These are phyloP conservation scores for Pilasporangium apinafurcum DNA, from an alignment of 352 stramenopile species.

Conservation along the genomic window DNA sequence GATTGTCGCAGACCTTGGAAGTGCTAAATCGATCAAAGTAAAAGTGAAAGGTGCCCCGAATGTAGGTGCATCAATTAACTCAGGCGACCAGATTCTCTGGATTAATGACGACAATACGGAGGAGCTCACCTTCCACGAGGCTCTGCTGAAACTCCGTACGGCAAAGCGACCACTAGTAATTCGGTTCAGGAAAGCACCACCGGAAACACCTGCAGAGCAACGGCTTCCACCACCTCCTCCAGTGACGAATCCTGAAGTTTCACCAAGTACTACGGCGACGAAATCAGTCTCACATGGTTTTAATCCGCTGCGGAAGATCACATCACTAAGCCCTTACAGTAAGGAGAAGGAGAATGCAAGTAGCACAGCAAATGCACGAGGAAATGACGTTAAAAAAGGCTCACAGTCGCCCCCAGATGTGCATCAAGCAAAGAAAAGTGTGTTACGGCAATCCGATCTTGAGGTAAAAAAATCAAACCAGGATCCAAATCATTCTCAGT, in stretches of 20 bases:
- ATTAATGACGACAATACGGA: conserved; percentile 80
- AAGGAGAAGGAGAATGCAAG: conserved; percentile 44
- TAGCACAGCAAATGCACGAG: conserved; percentile 25
- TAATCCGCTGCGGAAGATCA: conserved; percentile 64
- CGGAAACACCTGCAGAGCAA: conserved; percentile 4
- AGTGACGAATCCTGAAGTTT: conserved; percentile 9
- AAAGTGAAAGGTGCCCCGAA: conserved; percentile 65
- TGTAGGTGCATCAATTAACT: conserved; percentile 43
- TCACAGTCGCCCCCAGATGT: conserved; percentile 14
- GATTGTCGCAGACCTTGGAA: conserved; percentile 75
- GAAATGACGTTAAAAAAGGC: conserved; percentile 8
- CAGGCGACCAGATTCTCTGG: conserved; percentile 65
- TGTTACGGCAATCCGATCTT: conserved; percentile 13
- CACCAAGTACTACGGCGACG: background rate
- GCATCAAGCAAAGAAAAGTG: conserved; percentile 10
- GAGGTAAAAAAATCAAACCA: conserved; percentile 29
- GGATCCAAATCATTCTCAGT: conserved; percentile 7
- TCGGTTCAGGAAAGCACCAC: conserved; percentile 71
- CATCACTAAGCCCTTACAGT: conserved; percentile 25
- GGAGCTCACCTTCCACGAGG: conserved; percentile 74
- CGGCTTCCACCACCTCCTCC: conserved; percentile 5
- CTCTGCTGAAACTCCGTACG: conserved; percentile 76
- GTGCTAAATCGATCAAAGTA: conserved; percentile 82
- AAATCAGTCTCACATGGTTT: conserved; percentile 25
- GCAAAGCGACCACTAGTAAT: conserved; percentile 79